Conservation (phyloP, 2,329 filamentous ascomycete species). For the Fusarium clavum region DNA sequence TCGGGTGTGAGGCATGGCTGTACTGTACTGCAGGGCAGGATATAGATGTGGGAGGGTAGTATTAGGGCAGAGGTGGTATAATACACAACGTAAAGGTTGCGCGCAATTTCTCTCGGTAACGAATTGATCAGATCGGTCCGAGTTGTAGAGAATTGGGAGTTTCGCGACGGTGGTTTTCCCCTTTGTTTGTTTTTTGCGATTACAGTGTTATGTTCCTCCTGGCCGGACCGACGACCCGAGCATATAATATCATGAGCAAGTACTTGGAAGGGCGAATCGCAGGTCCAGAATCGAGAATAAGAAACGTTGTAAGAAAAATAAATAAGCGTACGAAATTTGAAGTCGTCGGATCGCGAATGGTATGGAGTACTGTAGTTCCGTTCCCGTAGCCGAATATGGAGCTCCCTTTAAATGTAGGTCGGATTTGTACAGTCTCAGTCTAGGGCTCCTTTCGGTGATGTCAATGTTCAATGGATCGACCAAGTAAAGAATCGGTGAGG, state of each 20-base stretch:
- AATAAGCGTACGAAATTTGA: slow-evolving; percentile 14
- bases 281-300: slow-evolving; percentile 9
- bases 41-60: neutral
- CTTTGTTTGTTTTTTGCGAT: slow-evolving; percentile 33
- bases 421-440: slow-evolving; percentile 3
- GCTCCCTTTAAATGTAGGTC: slow-evolving; percentile 28
- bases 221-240: slow-evolving; percentile 27
- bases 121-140: slow-evolving; percentile 13
- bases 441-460: slow-evolving; percentile 30
- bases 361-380: slow-evolving; percentile 2
- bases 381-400: slow-evolving; percentile 28
- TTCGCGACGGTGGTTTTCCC: slow-evolving; percentile 3
- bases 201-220: slow-evolving; percentile 35
- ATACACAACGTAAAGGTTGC: slow-evolving; percentile 25
- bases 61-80: slow-evolving; percentile 21
- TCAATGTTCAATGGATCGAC: slow-evolving; percentile 37
- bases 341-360: slow-evolving; percentile 18
- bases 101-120: slow-evolving; percentile 3
- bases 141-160: slow-evolving; percentile 1
- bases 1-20: slow-evolving; percentile 58
- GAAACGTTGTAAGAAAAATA: slow-evolving; percentile 18
- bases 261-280: slow-evolving; percentile 13
- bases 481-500: slow-evolving; percentile 39
- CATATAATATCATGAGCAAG: slow-evolving; percentile 35
- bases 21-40: neutral